A percentile compares a stretch with the other conserved stretches of the same genome.
phyloP scores from a whole-genome alignment of 202 grass and related monocot genomes.

The Musa balbisiana region DNA sequence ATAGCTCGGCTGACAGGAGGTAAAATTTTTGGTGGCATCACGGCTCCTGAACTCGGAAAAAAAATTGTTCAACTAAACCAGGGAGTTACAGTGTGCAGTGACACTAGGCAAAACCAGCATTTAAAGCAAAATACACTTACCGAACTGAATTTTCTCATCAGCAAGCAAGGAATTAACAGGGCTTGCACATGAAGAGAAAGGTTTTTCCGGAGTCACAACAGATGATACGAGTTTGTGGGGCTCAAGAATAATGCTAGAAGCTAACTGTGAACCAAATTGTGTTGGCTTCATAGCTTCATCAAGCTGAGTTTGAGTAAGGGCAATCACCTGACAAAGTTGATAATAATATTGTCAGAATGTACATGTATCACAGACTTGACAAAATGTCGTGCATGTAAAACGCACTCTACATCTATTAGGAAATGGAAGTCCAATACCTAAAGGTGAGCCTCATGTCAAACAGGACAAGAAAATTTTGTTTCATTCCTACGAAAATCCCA shows the following conservation, averaged over 20 bases:
- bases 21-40: slow-evolving; percentile 70
- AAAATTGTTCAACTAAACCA: slow-evolving; percentile 7
- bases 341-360: no score
- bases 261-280: slow-evolving; percentile 59
- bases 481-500: no score
- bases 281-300: slow-evolving; percentile 91
- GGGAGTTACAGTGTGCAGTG: neutral
- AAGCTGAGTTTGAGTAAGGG: slow-evolving; percentile 95
- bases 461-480: no score
- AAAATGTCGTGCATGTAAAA: no score
- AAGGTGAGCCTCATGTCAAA: no score
- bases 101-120: slow-evolving; percentile 13
- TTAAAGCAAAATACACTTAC: slow-evolving; percentile 37
- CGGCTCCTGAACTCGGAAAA: slow-evolving; percentile 55
- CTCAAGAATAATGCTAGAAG: slow-evolving; percentile 48
- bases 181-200: slow-evolving; percentile 8
- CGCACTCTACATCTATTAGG: no score
- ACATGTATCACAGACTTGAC: no score
- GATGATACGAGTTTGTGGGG: slow-evolving; percentile 38
- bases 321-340: slow-evolving; percentile 49
- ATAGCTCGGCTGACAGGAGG: slow-evolving; percentile 50
- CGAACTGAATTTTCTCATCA: slow-evolving; percentile 93
- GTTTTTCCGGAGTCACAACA: slow-evolving; percentile 28
- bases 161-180: slow-evolving; percentile 81
- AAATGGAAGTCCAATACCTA: no score